Evolutionary conservation across 2,329 filamentous ascomycete genomes (phyloP).

Genomic region (Trichoderma aggressivum): DNA sequence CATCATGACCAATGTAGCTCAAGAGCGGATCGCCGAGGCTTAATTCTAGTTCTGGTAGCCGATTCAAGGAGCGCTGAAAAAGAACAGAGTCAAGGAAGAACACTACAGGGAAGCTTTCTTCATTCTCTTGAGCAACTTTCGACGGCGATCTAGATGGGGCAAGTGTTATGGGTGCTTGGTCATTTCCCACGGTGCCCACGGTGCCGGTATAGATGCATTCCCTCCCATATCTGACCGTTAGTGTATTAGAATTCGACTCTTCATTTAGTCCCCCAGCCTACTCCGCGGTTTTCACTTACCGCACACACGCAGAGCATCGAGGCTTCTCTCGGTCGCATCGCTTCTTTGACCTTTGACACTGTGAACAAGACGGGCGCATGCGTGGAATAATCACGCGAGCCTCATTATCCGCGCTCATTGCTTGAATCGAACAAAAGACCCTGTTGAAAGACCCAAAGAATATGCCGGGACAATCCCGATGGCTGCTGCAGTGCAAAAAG

Average conservation of each 20-base stretch:
- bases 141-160: not conserved
- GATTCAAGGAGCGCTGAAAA: not conserved
- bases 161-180: not conserved
- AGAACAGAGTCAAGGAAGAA: slow-evolving; percentile 3
- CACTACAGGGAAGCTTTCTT: not conserved
- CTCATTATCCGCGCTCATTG: not conserved
- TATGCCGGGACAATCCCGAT: not conserved
- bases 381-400: not conserved
- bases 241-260: not conserved
- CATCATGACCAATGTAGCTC: not conserved
- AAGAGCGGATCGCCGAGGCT: not conserved
- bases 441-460: not conserved
- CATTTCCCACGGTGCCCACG: not conserved
- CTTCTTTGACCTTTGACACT: slow-evolving; percentile 1
- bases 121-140: not conserved
- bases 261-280: too few relatives aligned
- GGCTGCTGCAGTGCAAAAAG: not conserved
- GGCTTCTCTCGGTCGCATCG: not conserved
- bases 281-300: not conserved
- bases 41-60: not conserved
- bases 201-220: not conserved
- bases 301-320: not conserved
- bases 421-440: not conserved
- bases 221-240: not conserved
- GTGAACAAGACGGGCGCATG: not conserved